Percentiles rank a stretch among this genome's conserved stretches.
These are phyloP conservation scores for Aspergillus mulundensis DNA, from an alignment of 495 filamentous ascomycete genomes.

Conservation along the genomic window DNA sequence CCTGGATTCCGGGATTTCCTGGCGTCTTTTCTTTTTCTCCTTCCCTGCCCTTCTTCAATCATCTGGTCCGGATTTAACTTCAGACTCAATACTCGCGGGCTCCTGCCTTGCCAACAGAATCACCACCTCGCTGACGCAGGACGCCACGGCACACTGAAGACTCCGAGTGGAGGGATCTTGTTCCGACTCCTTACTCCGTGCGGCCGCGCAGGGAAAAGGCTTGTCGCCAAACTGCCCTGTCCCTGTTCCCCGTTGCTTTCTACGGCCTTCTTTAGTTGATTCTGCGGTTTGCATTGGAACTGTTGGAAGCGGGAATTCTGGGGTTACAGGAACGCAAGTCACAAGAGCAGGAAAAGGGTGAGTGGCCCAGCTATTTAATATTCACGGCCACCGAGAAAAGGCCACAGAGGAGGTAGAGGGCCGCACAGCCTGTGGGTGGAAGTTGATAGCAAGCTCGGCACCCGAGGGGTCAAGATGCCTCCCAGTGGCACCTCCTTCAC, in stretches of 20 bases:
- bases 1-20: conserved; percentile 2
- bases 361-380: neutral
- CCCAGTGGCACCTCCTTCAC: conserved; percentile 50
- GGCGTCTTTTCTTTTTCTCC: conserved; percentile 3
- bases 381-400: neutral
- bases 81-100: conserved; percentile 1
- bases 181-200: conserved; percentile 12
- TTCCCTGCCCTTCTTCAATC: neutral
- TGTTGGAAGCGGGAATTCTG: neutral
- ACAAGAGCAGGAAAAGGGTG: neutral
- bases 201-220: neutral
- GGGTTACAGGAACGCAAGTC: conserved; percentile 3
- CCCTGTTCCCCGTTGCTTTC: neutral
- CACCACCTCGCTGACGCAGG: conserved; percentile 4
- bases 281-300: conserved; percentile 1
- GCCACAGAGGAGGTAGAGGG: neutral
- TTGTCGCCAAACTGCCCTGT: neutral
- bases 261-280: neutral
- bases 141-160: conserved; percentile 2
- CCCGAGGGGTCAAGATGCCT: conserved; percentile 35
- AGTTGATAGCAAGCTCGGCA: neutral
- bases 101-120: neutral
- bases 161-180: conserved; percentile 3
- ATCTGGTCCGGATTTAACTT: neutral
- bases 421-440: neutral